Evolutionary conservation across 495 filamentous ascomycete species (phyloP).

Genomic region (Tuber magnatum): DNA sequence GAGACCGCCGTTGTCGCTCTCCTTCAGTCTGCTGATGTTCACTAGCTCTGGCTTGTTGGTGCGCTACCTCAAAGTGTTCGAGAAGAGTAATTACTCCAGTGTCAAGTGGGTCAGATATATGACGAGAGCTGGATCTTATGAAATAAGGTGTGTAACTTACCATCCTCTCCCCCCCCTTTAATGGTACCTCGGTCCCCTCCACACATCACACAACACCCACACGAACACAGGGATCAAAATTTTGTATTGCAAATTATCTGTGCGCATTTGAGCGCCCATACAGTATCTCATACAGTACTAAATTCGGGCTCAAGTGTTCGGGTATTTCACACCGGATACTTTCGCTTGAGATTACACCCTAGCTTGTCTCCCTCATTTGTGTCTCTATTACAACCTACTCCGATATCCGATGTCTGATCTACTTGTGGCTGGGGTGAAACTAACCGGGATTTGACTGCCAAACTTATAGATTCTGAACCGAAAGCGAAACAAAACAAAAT

Average conservation of each 20-base stretch:
- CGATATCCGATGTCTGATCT: slow-evolving; percentile 1
- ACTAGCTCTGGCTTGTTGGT: slow-evolving; percentile 88
- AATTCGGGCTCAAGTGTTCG: background rate
- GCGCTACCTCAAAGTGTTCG: slow-evolving; percentile 96
- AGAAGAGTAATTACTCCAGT: slow-evolving; percentile 96
- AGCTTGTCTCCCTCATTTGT: background rate
- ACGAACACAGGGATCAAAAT: background rate
- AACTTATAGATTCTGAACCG: slow-evolving; percentile 1
- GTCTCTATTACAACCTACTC: background rate
- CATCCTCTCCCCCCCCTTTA: background rate
- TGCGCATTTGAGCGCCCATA: background rate
- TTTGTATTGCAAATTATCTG: background rate
- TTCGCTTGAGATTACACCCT: background rate
- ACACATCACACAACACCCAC: background rate
- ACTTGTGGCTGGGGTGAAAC: background rate
- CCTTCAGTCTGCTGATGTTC: slow-evolving; percentile 94
- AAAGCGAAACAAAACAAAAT: background rate
- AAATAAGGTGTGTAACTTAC: slow-evolving; percentile 54
- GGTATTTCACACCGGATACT: background rate
- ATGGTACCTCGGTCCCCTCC: background rate
- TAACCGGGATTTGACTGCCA: background rate
- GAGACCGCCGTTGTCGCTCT: slow-evolving; percentile 82
- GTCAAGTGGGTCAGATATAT: slow-evolving; percentile 99
- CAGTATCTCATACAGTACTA: background rate
- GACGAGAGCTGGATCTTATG: slow-evolving; percentile 84